Conservation (phyloP, 2,329 filamentous ascomycete genomes). For the Endocalyx cinctus region DNA sequence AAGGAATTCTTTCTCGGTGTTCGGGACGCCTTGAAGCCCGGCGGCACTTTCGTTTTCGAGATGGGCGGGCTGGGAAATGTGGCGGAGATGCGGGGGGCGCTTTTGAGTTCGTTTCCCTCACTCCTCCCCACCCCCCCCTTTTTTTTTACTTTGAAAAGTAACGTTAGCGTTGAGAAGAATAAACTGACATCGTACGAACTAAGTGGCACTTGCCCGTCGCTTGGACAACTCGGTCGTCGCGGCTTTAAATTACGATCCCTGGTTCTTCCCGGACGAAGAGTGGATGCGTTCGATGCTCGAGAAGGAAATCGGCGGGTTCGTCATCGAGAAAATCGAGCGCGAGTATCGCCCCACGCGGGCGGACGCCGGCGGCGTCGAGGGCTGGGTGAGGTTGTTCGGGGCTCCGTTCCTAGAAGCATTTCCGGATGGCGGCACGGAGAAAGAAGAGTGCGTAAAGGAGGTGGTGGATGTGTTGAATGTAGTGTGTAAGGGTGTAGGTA, state of each 20-base stretch:
- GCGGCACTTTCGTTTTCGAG: constrained; percentile 61
- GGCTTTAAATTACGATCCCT: constrained; percentile 55
- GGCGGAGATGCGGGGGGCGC: constrained; percentile 54
- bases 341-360: constrained; percentile 61
- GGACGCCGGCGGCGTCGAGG: constrained; percentile 56
- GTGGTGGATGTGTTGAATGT: constrained; percentile 49
- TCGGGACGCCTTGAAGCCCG: constrained; percentile 45
- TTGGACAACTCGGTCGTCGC: constrained; percentile 44
- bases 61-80: constrained; percentile 70
- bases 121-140: no score
- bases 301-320: constrained; percentile 40
- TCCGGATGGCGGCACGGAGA: constrained; percentile 40
- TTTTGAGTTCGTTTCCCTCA: no score
- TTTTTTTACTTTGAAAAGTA: no score
- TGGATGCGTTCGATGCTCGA: constrained; percentile 47
- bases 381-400: constrained; percentile 63
- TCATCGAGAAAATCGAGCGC: constrained; percentile 50
- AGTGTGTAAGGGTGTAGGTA: constrained; percentile 51
- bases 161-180: no score
- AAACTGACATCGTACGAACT: no score
- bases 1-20: constrained; percentile 49
- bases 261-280: constrained; percentile 66
- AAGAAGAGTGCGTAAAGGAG: constrained; percentile 51
- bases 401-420: constrained; percentile 52
- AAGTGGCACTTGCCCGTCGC: constrained; percentile 47